Base-by-base conservation (phyloP, 805 yeast species). In the Naumovozyma baii region DNA sequence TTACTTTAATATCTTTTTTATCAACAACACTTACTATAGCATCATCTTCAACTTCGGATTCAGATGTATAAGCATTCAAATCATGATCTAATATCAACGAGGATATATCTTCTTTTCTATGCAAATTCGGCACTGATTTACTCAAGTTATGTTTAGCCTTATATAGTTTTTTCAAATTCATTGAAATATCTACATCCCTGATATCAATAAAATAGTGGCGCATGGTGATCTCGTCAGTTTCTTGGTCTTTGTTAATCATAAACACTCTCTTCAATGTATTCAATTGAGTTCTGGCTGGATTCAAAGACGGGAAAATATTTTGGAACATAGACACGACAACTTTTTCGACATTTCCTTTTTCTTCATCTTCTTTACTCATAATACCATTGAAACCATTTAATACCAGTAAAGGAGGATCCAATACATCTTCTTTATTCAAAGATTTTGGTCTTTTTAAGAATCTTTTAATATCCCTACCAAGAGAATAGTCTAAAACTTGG, bases 41-140 rank as follows among this genome's bases (percentile, higher is more conserved):
- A 48, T 88, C 96, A 44, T 88, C 96, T 54, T 92, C 97, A 33
- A 87, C 78, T 67, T 90, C 98, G 3, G 94, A 82, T 53, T 90
- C 98, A 35, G 92, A 80, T 1, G 96, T 85, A 56, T 80, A 77
- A 9, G 72, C 73, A 28, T 81, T 85, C 29, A 78, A 77, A 18
- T 88, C 79, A 55, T 83, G 83, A 56, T 87, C 96, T 40, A 86
- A 68, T 39, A 90, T 69, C 47, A 83, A 73, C 50, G 90, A 95
- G 5, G 94, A 73, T 31, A 88, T 83, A 57, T 88, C 97, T 31
- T 67, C 66, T 34, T 78, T 78, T 30, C 67, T 70, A 28, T 75
- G 65, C 57, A 88, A 63, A 52, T 81, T 80, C 33, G 96, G 96
- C 45, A 87, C 61, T 17, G 66, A 63, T 50, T 80, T 80, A 52